phyloP scores from a whole-genome alignment of 1,284 basidiomycete genomes.

The Blastosporella zonata region DNA sequence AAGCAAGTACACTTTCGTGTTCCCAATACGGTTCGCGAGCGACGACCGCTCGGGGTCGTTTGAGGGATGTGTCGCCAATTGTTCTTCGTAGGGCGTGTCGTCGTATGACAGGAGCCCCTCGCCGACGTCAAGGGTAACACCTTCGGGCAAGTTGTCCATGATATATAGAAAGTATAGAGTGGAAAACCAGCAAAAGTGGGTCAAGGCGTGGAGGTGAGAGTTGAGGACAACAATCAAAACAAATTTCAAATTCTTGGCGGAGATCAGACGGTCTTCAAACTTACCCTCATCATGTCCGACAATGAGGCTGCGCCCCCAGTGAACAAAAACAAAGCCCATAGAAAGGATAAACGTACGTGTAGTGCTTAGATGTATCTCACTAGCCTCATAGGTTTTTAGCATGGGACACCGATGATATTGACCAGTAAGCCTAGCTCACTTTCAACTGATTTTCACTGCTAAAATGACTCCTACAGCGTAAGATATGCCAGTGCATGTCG shows the following conservation, averaged over 20 bases:
- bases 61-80: conserved; percentile 34
- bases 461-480: conserved; percentile 27
- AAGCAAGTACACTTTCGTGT: conserved; percentile 65
- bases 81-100: conserved; percentile 51
- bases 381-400: conserved; percentile 45
- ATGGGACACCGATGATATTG: conserved; percentile 99
- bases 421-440: conserved; percentile 72
- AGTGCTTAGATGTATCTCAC: background rate
- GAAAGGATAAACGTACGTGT: conserved; percentile 86
- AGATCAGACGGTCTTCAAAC: background rate
- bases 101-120: conserved; percentile 46
- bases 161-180: conserved; percentile 7
- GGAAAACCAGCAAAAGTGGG: conserved; percentile 9
- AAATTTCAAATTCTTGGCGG: conserved; percentile 10
- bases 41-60: conserved; percentile 29
- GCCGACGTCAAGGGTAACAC: conserved; percentile 19
- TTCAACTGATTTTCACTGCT: conserved; percentile 16
- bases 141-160: conserved; percentile 30
- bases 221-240: conserved; percentile 11
- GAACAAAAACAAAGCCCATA: conserved; percentile 84
- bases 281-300: conserved; percentile 42
- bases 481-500: conserved; percentile 8
- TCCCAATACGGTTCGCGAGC: conserved; percentile 64
- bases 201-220: conserved; percentile 3
- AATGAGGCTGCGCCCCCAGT: conserved; percentile 41